These are phyloP conservation scores for Fusarium sp. DNA, from an alignment of 2,329 filamentous ascomycete species.

Conservation along the genomic window DNA sequence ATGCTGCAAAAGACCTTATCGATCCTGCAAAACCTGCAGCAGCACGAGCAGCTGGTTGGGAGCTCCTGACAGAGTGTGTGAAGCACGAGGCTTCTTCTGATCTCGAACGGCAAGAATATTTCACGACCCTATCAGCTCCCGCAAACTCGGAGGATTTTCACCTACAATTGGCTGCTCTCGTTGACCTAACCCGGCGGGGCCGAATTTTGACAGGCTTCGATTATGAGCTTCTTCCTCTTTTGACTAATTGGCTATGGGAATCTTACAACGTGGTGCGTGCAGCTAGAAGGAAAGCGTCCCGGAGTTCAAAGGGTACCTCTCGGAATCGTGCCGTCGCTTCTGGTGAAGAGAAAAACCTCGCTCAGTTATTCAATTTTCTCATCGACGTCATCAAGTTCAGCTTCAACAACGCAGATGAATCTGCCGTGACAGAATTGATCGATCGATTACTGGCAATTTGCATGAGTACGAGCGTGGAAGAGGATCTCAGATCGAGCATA, in stretches of 20 bases:
- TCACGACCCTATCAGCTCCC: conserved; percentile 68
- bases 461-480: conserved; percentile 71
- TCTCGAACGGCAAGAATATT: conserved; percentile 74
- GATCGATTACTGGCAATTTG: conserved; percentile 74
- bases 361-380: conserved; percentile 73
- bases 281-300: conserved; percentile 61
- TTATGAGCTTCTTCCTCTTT: conserved; percentile 72
- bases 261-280: conserved; percentile 65
- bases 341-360: conserved; percentile 71
- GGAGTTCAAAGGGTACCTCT: conserved; percentile 52
- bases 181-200: conserved; percentile 70
- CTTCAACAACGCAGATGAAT: conserved; percentile 74
- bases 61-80: conserved; percentile 73
- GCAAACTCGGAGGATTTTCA: conserved; percentile 73
- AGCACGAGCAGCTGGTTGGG: conserved; percentile 71
- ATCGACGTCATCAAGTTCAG: conserved; percentile 81
- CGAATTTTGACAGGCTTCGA: conserved; percentile 74
- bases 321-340: conserved; percentile 54
- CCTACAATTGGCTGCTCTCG: conserved; percentile 72
- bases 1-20: conserved; percentile 73
- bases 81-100: conserved; percentile 72
- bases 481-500: conserved; percentile 76
- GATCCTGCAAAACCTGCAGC: conserved; percentile 64
- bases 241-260: conserved; percentile 70
- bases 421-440: conserved; percentile 71